Evolutionary conservation across 306 rosid genomes (phyloP).

Genomic region (Canavalia gladiata): DNA sequence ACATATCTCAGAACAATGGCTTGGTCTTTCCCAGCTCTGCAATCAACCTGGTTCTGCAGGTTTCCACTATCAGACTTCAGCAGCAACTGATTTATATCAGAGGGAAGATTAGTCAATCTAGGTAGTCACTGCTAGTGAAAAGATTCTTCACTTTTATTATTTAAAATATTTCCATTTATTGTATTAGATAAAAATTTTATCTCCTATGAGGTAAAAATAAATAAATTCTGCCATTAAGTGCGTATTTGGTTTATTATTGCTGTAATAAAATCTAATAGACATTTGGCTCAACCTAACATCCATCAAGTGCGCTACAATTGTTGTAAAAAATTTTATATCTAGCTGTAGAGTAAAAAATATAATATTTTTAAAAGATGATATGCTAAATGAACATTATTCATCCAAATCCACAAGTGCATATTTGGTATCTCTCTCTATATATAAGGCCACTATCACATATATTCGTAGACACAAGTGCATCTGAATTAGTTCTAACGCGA

Average conservation of each 20-base stretch:
- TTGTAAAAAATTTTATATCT: too few species aligned
- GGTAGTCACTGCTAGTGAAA: slow-evolving; percentile 6
- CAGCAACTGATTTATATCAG: slow-evolving; percentile 16
- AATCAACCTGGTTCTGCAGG: slow-evolving; percentile 6
- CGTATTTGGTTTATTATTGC: too few species aligned
- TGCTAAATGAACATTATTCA: too few species aligned
- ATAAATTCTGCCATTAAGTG: not conserved
- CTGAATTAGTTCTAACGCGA: not conserved
- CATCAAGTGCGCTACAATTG: too few species aligned
- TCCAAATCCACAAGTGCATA: too few species aligned
- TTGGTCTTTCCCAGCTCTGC: not conserved
- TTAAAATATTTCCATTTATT: not conserved
- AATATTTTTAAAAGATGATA: too few species aligned
- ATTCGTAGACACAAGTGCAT: not conserved
- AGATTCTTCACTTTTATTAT: not conserved
- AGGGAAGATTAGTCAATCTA: not conserved
- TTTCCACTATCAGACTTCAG: slow-evolving; percentile 28
- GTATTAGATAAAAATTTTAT: not conserved
- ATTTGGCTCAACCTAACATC: too few species aligned
- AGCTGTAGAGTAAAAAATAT: too few species aligned
- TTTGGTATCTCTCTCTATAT: too few species aligned
- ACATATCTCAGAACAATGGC: not conserved
- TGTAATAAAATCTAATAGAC: too few species aligned
- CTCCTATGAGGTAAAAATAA: not conserved
- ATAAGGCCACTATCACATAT: not conserved